Conservation (phyloP, 2,329 filamentous ascomycete species). For the Clonostachys rhizophaga region DNA sequence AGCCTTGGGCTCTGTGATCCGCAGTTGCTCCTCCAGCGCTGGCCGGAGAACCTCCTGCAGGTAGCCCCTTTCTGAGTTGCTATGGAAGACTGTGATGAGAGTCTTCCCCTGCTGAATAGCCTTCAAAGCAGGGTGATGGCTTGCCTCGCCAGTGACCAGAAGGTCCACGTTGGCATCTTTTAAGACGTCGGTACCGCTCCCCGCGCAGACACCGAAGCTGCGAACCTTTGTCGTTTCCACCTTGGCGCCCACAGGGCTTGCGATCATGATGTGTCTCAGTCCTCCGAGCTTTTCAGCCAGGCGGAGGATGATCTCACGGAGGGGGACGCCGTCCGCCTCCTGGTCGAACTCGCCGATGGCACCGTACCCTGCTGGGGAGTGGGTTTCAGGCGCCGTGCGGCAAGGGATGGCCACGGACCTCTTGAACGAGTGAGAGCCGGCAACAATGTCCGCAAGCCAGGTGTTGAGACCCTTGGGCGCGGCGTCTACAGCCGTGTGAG, state of each 20-base stretch:
- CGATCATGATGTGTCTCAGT: slow-evolving; percentile 48
- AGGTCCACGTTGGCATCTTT: slow-evolving; percentile 69
- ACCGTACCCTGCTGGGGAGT: slow-evolving; percentile 48
- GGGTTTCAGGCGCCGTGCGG: slow-evolving; percentile 30
- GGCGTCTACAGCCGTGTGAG: slow-evolving; percentile 92
- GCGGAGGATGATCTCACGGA: slow-evolving; percentile 38
- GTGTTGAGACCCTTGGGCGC: slow-evolving; percentile 82
- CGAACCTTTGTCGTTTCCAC: slow-evolving; percentile 40
- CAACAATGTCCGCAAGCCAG: slow-evolving; percentile 87
- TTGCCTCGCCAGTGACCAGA: slow-evolving; percentile 87
- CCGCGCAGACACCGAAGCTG: slow-evolving; percentile 82
- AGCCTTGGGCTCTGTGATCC: slow-evolving; percentile 41
- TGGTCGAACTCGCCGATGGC: slow-evolving; percentile 35
- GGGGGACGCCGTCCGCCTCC: slow-evolving; percentile 3
- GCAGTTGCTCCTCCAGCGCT: slow-evolving; percentile 57
- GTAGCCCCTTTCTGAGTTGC: slow-evolving; percentile 86
- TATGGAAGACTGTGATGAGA: slow-evolving; percentile 85
- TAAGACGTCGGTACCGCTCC: slow-evolving; percentile 77
- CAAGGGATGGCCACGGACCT: slow-evolving; percentile 41
- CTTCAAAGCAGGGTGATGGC: slow-evolving; percentile 85
- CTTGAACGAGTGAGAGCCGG: slow-evolving; percentile 37
- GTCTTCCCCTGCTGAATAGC: slow-evolving; percentile 79
- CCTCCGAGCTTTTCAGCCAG: slow-evolving; percentile 66
- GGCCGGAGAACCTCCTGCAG: slow-evolving; percentile 65
- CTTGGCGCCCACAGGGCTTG: slow-evolving; percentile 42